These are phyloP conservation scores for Luffa aegyptiaca DNA, from an alignment of 306 rosid species.

Conservation along the genomic window DNA sequence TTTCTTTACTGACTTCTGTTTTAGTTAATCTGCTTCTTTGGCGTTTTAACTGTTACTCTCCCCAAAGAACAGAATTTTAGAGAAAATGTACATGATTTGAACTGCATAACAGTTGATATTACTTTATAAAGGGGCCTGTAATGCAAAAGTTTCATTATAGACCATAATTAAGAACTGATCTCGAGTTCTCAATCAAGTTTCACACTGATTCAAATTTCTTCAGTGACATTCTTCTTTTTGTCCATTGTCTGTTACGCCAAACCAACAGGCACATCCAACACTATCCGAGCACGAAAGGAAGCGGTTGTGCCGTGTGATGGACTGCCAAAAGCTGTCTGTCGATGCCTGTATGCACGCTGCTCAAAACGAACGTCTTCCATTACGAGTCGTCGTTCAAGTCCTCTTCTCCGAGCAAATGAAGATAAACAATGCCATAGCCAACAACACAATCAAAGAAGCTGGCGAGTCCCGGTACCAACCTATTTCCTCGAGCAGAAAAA, in stretches of 20 bases:
- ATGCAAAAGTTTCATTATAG: neutral
- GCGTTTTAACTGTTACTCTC: neutral
- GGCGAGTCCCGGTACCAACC: slow-evolving; percentile 53
- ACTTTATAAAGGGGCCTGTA: neutral
- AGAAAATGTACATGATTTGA: neutral
- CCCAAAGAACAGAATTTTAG: neutral
- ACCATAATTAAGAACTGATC: neutral
- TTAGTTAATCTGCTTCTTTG: neutral
- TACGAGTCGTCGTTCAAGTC: slow-evolving; percentile 90
- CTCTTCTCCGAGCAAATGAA: slow-evolving; percentile 88
- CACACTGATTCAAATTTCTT: neutral
- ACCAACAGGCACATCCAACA: slow-evolving; percentile 81
- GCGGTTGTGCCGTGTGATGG: slow-evolving; percentile 86
- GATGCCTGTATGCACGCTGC: slow-evolving; percentile 99
- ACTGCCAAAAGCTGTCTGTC: slow-evolving; percentile 85
- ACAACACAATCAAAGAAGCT: slow-evolving; percentile 47
- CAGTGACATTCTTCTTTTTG: neutral
- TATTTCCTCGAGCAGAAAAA: slow-evolving; percentile 52
- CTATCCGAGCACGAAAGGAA: slow-evolving; percentile 92
- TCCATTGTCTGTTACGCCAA: neutral
- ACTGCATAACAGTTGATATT: neutral
- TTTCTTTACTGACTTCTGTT: neutral
- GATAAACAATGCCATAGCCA: slow-evolving; percentile 72
- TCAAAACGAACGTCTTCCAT: slow-evolving; percentile 88
- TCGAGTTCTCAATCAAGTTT: neutral